A percentile compares a stretch with the other conserved stretches of the same genome.
Evolutionary conservation across 176 grass and related monocot species (phyloP).

Genomic region (Neostapfia colusana): DNA sequence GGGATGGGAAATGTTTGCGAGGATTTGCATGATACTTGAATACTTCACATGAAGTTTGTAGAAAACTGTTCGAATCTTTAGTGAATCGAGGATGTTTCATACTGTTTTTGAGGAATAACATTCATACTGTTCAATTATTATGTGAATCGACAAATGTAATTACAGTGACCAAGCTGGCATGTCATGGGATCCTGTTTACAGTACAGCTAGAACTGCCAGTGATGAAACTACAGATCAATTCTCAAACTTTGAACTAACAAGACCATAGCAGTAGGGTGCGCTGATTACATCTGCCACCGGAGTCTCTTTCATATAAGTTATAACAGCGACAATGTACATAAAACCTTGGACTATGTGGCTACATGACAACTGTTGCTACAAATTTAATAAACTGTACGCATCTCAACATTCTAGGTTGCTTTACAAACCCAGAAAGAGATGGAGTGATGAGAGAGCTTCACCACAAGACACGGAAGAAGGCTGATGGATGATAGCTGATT

Average conservation of each 20-base stretch:
- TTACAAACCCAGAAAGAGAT: conserved; percentile 19
- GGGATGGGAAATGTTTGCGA: not conserved
- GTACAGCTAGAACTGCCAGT: not conserved
- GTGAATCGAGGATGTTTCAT: not conserved
- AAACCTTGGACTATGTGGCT: conserved; percentile 8
- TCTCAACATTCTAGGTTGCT: conserved; percentile 22
- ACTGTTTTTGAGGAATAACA: not conserved
- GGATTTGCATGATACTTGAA: not conserved
- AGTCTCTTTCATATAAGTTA: conserved; percentile 25
- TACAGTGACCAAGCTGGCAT: not conserved
- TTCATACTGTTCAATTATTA: not conserved
- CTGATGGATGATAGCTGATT: not conserved
- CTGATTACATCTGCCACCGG: conserved; percentile 1
- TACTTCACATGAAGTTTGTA: not conserved
- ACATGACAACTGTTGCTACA: conserved; percentile 11
- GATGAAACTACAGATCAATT: not conserved
- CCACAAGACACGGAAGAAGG: not conserved
- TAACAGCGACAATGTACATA: conserved; percentile 24
- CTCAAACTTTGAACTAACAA: not conserved
- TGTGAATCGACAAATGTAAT: not conserved
- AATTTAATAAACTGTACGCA: conserved; percentile 24
- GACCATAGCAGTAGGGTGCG: not conserved
- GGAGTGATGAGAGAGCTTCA: conserved; percentile 17
- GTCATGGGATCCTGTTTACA: not conserved
- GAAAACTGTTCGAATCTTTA: not conserved